A percentile compares a stretch with the other conserved stretches of the same genome.
phyloP scores from a whole-genome alignment of 805 yeast genomes.

The Henningerozyma blattae region DNA sequence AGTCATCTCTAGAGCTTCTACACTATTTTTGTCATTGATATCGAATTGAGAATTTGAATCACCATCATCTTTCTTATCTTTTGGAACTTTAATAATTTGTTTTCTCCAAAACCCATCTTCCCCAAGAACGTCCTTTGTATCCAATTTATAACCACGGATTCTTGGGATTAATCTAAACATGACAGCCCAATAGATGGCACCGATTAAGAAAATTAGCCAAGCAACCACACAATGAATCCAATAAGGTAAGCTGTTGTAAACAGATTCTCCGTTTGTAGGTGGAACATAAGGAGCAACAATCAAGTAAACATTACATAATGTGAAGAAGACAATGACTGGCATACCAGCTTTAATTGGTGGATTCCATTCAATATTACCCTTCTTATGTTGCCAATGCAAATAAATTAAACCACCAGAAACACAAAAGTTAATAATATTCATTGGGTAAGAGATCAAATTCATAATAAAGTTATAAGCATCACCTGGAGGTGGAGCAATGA shows the following conservation, averaged over 20 bases:
- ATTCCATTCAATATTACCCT: constrained; percentile 47
- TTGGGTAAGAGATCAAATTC: constrained; percentile 72
- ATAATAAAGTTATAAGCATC: constrained; percentile 76
- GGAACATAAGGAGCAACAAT: constrained; percentile 73
- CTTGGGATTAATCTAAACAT: constrained; percentile 52
- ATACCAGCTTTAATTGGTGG: constrained; percentile 61
- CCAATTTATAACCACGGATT: constrained; percentile 39
- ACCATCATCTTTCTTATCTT: neutral
- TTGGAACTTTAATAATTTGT: constrained; percentile 27
- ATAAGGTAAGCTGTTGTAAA: constrained; percentile 61
- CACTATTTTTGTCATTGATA: neutral
- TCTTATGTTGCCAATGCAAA: constrained; percentile 38
- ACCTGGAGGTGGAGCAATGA: constrained; percentile 76
- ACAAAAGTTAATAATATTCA: constrained; percentile 58
- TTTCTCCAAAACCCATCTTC: constrained; percentile 67
- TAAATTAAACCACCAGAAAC: constrained; percentile 49
- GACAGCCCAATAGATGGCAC: constrained; percentile 52
- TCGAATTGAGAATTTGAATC: neutral
- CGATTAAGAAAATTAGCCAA: constrained; percentile 59
- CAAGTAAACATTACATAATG: constrained; percentile 52
- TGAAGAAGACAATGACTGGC: constrained; percentile 53
- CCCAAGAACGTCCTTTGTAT: constrained; percentile 42
- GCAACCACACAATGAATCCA: constrained; percentile 76
- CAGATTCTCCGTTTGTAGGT: constrained; percentile 53
- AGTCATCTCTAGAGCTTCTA: neutral